Evolutionary conservation across 306 rosid species (phyloP).

Genomic region (Abrus precatorius): DNA sequence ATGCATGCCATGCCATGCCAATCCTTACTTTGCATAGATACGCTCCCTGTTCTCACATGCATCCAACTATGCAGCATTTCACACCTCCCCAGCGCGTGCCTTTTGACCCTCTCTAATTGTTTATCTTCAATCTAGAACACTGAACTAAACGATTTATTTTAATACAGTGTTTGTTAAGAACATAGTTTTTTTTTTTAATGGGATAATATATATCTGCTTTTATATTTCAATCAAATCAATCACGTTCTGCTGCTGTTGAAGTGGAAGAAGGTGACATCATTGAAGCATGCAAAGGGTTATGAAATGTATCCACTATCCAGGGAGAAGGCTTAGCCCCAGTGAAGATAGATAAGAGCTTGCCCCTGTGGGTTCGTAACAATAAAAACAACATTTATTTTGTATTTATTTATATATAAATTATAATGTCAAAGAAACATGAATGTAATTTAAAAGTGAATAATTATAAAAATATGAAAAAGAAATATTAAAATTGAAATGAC

Average conservation of each 20-base stretch:
- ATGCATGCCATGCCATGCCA: constrained; percentile 97
- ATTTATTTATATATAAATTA: no score
- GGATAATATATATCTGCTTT: no score
- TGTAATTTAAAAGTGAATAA: no score
- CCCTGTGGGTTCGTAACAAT: no score
- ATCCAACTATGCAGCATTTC: background rate
- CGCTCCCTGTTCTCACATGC: constrained; percentile 36
- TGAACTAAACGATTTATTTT: no score
- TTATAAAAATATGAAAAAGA: no score
- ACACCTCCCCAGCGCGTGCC: background rate
- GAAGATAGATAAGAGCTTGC: background rate
- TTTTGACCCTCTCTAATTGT: background rate
- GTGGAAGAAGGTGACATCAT: constrained; percentile 53
- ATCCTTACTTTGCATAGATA: constrained; percentile 66
- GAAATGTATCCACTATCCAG: background rate
- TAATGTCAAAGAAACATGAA: no score
- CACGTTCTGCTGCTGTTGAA: background rate
- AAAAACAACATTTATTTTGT: no score
- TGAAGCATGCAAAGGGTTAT: constrained; percentile 56
- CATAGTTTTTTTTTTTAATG: background rate
- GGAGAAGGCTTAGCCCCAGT: constrained; percentile 11
- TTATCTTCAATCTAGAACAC: no score
- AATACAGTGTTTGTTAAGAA: no score
- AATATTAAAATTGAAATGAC: no score
- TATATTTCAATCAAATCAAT: constrained; percentile 16